These are phyloP conservation scores for Physaria fendleri DNA, from an alignment of 345 rosid species.

Conservation along the genomic window DNA sequence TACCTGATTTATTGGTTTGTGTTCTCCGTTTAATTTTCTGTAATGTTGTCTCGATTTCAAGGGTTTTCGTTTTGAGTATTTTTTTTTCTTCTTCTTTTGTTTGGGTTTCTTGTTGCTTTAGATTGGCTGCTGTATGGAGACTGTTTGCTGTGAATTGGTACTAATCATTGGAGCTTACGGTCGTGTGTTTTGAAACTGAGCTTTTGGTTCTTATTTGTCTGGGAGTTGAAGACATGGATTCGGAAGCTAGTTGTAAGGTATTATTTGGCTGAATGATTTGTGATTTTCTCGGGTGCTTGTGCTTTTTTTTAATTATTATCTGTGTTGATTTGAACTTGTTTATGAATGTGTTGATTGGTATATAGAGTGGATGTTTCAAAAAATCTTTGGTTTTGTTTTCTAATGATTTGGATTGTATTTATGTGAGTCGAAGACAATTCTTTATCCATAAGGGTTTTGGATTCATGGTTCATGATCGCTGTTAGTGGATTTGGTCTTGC, in stretches of 20 bases:
- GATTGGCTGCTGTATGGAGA: conserved; percentile 40
- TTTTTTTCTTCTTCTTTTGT: not conserved
- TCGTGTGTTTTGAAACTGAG: conserved; percentile 23
- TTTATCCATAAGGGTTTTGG: not conserved
- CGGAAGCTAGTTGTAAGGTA: conserved; percentile 78
- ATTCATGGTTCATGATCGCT: not conserved
- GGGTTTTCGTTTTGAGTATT: conserved; percentile 10
- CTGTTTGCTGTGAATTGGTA: conserved; percentile 21
- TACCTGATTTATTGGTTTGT: conserved; percentile 21
- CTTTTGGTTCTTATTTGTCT: conserved; percentile 19
- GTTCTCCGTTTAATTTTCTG: not conserved
- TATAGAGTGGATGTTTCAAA: not conserved
- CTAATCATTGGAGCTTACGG: conserved; percentile 25
- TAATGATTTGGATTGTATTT: not conserved
- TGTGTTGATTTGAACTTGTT: conserved; percentile 2
- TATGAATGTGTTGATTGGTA: not conserved
- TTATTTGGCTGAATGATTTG: not conserved
- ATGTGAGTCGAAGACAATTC: not conserved
- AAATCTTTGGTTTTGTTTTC: not conserved
- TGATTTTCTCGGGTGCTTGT: not conserved
- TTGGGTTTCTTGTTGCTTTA: conserved; percentile 8
- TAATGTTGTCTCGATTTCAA: not conserved
- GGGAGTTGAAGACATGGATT: conserved; percentile 52
- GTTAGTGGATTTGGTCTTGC: not conserved
- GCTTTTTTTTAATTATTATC: not conserved